phyloP scores from a whole-genome alignment of 1,139 yeast species.

The Protomyces macrosporus region DNA sequence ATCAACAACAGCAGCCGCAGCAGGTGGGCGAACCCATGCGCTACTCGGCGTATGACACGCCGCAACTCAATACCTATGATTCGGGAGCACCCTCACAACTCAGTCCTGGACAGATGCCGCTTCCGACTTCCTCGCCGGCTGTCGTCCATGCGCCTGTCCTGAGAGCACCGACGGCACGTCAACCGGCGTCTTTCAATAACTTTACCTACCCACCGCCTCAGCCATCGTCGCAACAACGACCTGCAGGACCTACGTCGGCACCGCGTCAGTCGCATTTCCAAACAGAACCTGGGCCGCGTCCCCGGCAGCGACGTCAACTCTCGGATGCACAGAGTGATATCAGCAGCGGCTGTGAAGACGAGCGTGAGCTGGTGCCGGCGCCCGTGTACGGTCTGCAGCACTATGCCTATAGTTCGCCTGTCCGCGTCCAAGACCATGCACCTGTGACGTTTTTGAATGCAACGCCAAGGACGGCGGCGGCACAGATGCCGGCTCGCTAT shows the following conservation, averaged over 20 bases:
- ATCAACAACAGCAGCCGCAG: background rate
- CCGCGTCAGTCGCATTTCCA: background rate
- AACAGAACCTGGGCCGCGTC: background rate
- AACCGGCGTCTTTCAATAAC: conserved; percentile 22
- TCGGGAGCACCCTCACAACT: no score
- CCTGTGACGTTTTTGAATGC: background rate
- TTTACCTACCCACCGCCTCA: conserved; percentile 8
- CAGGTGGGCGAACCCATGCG: background rate
- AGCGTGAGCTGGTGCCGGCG: background rate
- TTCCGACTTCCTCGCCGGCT: background rate
- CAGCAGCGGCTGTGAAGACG: background rate
- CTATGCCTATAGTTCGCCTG: background rate
- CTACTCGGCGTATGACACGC: conserved; percentile 1
- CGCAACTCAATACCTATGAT: background rate
- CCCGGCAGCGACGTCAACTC: background rate
- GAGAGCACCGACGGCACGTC: conserved; percentile 1
- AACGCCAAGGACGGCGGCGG: background rate
- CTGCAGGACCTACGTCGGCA: background rate
- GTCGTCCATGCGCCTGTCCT: background rate
- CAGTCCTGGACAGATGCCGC: background rate
- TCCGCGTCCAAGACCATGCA: background rate
- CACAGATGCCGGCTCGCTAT: background rate
- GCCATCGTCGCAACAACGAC: background rate
- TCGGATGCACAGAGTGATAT: background rate
- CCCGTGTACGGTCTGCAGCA: background rate